Evolutionary conservation across 2,329 filamentous ascomycete species (phyloP), one percentile per base, ranked within the genome.

Genomic region (Onygenales sp.): DNA sequence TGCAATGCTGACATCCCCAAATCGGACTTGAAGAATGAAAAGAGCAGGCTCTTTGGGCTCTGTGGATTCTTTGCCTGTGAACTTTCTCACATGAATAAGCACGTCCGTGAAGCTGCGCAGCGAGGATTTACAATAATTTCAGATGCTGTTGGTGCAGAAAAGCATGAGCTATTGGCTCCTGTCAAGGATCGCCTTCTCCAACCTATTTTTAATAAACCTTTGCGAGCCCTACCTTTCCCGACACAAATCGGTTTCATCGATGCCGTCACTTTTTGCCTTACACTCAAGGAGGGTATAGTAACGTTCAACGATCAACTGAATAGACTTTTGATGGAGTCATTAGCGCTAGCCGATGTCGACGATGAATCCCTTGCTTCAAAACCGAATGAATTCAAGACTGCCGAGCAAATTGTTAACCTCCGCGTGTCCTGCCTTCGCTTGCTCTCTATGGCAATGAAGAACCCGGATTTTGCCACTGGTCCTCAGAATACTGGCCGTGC

Each of bases 221-320:
- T 99, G 17, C 82, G 93, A 57, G 94, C 93, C 0, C 75, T 99
- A 57, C 93, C 93, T 0, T 98, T 98, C 65, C 80, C 89, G 5
- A 92, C 89, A 2, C 94, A 98, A 72, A 98, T 98, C 60, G 94
- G 93, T 3, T 97, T 95, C 65, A 96, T 99, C 61, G 94, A 98
- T 67, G 93, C 93, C 1, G 90, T 98, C 65, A 95, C 89, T 0
- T 98, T 94, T 69, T 94, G 94, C 65, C 81, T 99, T 74, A 85
- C 86, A 54, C 78, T 98, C 48, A 92, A 94, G 67, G 84, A 86
- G 48, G 87, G 93, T 59, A 92, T 96, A 63, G 83, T 98, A 31
- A 83, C 85, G 7, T 95, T 97, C 67, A 93, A 96, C 60, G 92
- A 97, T 49, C 84, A 91, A 58, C 78, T 97, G 31, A 95, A 93